Evolutionary conservation across 2,329 filamentous ascomycete genomes (phyloP).

Genomic region (Eutypella sp.): DNA sequence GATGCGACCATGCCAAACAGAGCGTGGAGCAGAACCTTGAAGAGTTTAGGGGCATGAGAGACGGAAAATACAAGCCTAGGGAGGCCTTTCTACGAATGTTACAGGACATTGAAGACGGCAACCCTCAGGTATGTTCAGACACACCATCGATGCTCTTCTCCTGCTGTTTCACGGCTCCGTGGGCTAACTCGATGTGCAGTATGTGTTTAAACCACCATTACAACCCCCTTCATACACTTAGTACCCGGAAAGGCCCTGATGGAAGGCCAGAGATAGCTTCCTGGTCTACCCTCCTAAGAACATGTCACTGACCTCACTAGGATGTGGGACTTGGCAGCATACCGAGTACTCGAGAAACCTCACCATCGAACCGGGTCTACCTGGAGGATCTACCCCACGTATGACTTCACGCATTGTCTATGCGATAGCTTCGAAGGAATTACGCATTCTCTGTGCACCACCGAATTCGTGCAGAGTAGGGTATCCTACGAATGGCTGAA

Average conservation of each 20-base stretch:
- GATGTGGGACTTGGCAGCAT: constrained; percentile 86
- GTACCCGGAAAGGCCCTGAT: not conserved
- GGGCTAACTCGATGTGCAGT: too few species aligned
- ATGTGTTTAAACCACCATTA: too few species aligned
- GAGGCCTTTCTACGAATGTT: constrained; percentile 91
- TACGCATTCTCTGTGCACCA: constrained; percentile 88
- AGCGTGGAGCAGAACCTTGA: constrained; percentile 68
- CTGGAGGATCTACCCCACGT: constrained; percentile 94
- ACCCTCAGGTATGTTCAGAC: constrained; percentile 66
- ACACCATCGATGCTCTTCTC: not conserved
- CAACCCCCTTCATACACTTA: not conserved
- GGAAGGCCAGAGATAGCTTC: not conserved
- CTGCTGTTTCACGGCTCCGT: too few species aligned
- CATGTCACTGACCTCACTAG: not conserved
- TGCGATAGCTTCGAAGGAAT: constrained; percentile 91
- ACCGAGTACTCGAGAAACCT: constrained; percentile 67
- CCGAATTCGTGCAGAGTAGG: constrained; percentile 80
- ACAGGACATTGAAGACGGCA: constrained; percentile 75
- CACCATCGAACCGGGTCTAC: constrained; percentile 76
- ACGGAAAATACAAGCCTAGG: constrained; percentile 82
- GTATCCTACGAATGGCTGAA: constrained; percentile 90
- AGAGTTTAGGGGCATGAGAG: constrained; percentile 86
- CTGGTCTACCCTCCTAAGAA: too few species aligned
- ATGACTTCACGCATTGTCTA: constrained; percentile 87
- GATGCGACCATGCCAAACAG: constrained; percentile 75